Evolutionary conservation across 177 flowering plant species (phyloP).

Genomic region (Telopea speciosissima): DNA sequence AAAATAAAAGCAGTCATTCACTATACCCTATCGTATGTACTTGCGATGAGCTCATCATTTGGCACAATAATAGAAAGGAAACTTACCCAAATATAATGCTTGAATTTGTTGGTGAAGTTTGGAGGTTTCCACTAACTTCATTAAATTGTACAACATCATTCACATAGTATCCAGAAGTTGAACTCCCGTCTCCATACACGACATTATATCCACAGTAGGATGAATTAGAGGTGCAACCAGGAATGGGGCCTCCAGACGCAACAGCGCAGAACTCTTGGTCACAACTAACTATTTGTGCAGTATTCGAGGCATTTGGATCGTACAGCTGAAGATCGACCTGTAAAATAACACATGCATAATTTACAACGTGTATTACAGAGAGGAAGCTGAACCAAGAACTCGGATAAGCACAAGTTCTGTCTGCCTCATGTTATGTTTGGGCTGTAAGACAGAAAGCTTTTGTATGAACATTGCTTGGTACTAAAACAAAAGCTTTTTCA

Average conservation of each 20-base stretch:
- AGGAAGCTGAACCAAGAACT: too few relatives aligned
- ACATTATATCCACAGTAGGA: constrained; percentile 56
- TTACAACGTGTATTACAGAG: too few relatives aligned
- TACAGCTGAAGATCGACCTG: constrained; percentile 75
- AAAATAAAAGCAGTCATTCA: background rate
- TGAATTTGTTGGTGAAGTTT: constrained; percentile 55
- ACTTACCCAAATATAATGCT: constrained; percentile 82
- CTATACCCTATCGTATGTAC: background rate
- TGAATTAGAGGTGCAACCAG: constrained; percentile 44
- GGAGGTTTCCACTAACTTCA: constrained; percentile 53
- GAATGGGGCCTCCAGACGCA: constrained; percentile 34
- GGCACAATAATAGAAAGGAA: background rate
- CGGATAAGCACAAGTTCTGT: too few relatives aligned
- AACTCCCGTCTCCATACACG: constrained; percentile 87
- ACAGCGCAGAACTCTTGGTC: constrained; percentile 49
- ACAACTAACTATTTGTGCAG: constrained; percentile 58
- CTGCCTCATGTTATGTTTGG: too few relatives aligned
- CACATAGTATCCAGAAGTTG: constrained; percentile 78
- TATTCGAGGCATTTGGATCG: constrained; percentile 50
- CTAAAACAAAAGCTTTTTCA: too few relatives aligned
- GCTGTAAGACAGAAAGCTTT: too few relatives aligned
- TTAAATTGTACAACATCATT: constrained; percentile 51
- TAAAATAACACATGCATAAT: constrained; percentile 8
- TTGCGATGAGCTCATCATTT: background rate
- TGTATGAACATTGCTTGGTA: too few relatives aligned